Evolutionary conservation across 148 eudicot species (phyloP).

Genomic region (Silene uniflora): DNA sequence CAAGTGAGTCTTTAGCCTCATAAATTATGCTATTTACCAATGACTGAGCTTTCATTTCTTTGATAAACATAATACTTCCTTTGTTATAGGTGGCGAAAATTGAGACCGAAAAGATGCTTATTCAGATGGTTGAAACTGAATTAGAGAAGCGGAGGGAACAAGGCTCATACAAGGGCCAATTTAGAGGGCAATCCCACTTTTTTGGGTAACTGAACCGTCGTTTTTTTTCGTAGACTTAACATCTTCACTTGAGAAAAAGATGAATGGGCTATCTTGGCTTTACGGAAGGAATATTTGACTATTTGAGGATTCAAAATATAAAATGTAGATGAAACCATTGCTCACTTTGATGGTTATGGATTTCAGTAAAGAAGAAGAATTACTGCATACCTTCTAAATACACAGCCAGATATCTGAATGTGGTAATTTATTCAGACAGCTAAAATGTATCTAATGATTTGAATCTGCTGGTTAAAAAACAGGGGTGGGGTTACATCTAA

Average conservation of each 20-base stretch:
- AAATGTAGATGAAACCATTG: not conserved
- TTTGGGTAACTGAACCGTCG: conserved; percentile 52
- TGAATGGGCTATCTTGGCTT: not conserved
- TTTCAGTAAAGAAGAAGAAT: not conserved
- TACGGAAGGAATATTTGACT: not conserved
- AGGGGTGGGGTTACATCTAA: not conserved
- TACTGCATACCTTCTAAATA: not conserved
- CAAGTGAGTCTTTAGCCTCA: conserved; percentile 41
- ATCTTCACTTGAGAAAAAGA: not conserved
- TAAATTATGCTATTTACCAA: conserved; percentile 2
- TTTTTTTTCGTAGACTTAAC: not conserved
- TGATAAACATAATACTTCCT: not conserved
- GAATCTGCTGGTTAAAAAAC: too few relatives aligned
- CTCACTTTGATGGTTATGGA: not conserved
- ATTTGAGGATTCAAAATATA: not conserved
- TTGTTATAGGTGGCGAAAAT: conserved; percentile 82
- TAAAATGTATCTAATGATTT: too few relatives aligned
- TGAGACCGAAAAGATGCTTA: conserved; percentile 98
- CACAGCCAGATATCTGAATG: too few relatives aligned
- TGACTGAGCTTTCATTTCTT: not conserved
- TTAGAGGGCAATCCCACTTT: conserved; percentile 95
- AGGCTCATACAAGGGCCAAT: conserved; percentile 55
- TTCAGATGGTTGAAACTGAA: conserved; percentile 97
- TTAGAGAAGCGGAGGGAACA: conserved; percentile 65
- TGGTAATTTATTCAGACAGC: too few relatives aligned